Conservation (phyloP, 2,329 filamentous ascomycete species). For the Chrysoporthe cubensis region DNA sequence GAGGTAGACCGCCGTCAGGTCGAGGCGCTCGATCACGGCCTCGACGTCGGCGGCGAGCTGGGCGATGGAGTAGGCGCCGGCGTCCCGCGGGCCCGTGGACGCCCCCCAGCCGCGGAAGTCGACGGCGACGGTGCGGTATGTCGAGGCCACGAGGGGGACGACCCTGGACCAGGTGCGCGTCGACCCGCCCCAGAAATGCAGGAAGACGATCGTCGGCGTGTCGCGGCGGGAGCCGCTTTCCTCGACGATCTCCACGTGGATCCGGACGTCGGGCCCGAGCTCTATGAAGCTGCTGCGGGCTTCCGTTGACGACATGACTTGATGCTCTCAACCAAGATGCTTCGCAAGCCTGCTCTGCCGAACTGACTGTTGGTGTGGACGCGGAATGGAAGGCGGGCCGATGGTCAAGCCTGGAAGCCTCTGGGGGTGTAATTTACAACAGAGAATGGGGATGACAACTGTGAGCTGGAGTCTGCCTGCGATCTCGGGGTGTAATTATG, state of each 20-base stretch:
- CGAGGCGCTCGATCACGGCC: conserved; percentile 31
- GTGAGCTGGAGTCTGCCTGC: too few relatives aligned
- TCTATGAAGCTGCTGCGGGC: background rate
- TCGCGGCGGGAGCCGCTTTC: background rate
- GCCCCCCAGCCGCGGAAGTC: conserved; percentile 44
- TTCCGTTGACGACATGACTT: background rate
- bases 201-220: conserved; percentile 34
- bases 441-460: too few relatives aligned
- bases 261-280: background rate
- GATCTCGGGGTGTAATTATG: too few relatives aligned
- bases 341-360: background rate
- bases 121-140: conserved; percentile 35
- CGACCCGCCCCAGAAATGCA: conserved; percentile 46
- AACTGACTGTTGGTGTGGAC: background rate
- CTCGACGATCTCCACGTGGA: background rate
- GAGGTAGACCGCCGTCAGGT: conserved; percentile 36
- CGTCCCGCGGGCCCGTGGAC: conserved; percentile 37
- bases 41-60: conserved; percentile 33
- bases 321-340: background rate
- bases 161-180: conserved; percentile 37
- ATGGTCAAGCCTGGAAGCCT: too few relatives aligned
- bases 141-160: conserved; percentile 25
- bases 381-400: too few relatives aligned
- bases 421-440: too few relatives aligned
- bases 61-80: conserved; percentile 37